A percentile compares a stretch with the other conserved stretches of the same genome.
Conservation (phyloP, 2,329 filamentous ascomycete genomes). For the Sordariomycetes sp. region DNA sequence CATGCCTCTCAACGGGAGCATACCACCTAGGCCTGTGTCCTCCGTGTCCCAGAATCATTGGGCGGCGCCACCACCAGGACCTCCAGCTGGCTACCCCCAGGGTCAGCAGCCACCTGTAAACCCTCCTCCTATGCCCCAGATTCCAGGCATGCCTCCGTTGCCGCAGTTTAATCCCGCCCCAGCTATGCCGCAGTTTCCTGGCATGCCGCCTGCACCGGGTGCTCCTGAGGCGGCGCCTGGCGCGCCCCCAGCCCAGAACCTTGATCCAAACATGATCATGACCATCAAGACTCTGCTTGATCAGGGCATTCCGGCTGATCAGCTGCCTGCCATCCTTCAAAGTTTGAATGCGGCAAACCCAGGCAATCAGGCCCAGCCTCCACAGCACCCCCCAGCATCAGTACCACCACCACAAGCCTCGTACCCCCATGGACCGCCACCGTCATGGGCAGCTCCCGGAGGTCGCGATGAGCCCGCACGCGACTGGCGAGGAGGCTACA, state of each 20-base stretch:
- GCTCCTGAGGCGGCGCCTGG: slow-evolving; percentile 18
- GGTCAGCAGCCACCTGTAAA: slow-evolving; percentile 54
- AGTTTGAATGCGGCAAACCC: slow-evolving; percentile 30
- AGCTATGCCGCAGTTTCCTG: background rate
- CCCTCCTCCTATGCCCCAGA: slow-evolving; percentile 29
- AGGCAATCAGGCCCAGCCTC: background rate
- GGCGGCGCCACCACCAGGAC: slow-evolving; percentile 13
- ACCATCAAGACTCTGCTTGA: slow-evolving; percentile 67
- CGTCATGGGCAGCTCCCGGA: slow-evolving; percentile 18
- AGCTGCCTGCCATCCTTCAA: slow-evolving; percentile 55
- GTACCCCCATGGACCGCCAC: slow-evolving; percentile 24
- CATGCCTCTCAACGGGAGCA: slow-evolving; percentile 16
- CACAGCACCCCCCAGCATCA: background rate
- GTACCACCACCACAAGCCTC: no score
- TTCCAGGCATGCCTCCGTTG: slow-evolving; percentile 18
- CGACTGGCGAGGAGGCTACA: slow-evolving; percentile 39
- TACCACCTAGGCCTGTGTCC: slow-evolving; percentile 20
- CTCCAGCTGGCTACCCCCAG: slow-evolving; percentile 27
- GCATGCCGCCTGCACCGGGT: background rate
- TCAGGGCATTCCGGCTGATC: slow-evolving; percentile 68
- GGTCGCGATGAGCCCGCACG: slow-evolving; percentile 34
- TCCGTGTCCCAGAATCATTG: slow-evolving; percentile 17
- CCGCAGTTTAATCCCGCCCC: slow-evolving; percentile 11
- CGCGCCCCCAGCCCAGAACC: slow-evolving; percentile 19
- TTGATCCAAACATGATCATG: slow-evolving; percentile 52